Base-by-base conservation (phyloP, 306 rosid species). In the Macrotyloma uniflorum region DNA sequence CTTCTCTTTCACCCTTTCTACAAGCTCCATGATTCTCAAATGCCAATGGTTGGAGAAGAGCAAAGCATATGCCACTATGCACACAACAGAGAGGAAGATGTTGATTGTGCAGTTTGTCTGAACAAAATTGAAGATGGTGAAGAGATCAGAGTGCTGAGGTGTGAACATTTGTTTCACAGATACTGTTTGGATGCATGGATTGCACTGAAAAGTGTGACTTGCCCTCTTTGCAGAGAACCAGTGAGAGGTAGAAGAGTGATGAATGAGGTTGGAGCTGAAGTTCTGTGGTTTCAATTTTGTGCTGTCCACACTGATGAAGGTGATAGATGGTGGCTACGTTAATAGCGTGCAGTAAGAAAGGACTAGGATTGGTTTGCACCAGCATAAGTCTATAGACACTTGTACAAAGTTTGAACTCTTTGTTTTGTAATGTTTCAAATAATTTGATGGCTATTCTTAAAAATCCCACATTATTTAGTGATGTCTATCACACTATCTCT, bases 311-410 rank as follows among this genome's bases (percentile, higher is more conserved):
- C 38, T 6, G 62, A 64, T 43, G 67, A 74, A 3, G 57, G 77
- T 24, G 87, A 84, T 1, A 79, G 20, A 8, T 90, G 90, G 93
- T 87, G 93, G 93, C 70, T 90, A 23, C 86, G 90, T n/a, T 0
- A 11, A 12, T 10, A 5, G 47, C 1, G 14, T 42, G 15, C 43
- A 9, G 13, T 0, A 38, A 26, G 1, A 2, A 26, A 26, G 28
- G 28, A 26, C n/a, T 26, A 26, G 28, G 28, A 2, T 26, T 26
- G 1, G 2, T 26, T 26, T 26, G 2, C 28, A 26, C 28, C 28
- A 26, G 28, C 28, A 26, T 26, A 26, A 2, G 28, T 26, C 1
- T 26, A 26, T 26, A 26, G 2, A 26, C 28, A 26, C 28, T 26
- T 26, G 28, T n/a, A n/a, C 28, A 26, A 26, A 26, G 2, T 26